Evolutionary conservation across 805 yeast species (phyloP), one percentile per base, ranked within the genome.

Genomic region (Starmerella etchellsii): DNA sequence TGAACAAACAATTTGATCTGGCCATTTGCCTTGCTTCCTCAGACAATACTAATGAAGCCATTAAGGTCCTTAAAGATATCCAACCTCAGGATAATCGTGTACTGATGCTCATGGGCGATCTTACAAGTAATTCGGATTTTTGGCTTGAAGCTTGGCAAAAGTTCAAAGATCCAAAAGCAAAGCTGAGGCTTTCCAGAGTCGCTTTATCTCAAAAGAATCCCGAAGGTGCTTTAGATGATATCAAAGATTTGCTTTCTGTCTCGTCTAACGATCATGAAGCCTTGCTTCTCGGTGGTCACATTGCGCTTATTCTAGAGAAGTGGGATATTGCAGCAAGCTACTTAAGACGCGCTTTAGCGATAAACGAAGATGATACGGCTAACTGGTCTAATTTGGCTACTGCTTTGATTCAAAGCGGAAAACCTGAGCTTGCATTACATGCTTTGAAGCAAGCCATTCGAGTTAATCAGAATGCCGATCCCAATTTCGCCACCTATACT

Each of bases 381-480:
- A 74, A 94, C 2, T 91, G 98, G 98, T 77, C 94, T 10, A 91
- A 91, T 55, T 67, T 91, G 52, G 84, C 94, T 4, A 76, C 91
- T 10, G 77, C 95, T 0, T 68, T 82, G 40, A 62, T 85, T 30
- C 71, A 71, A 47, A 55, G 71, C 39, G 77, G 71, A 39, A 81
- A 81, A 58, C 59, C 71, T 18, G 70, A 72, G 47, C 94, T 84
- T 50, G 94, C 97, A 0, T 78, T 82, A 54, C 76, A 73, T 47
- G 95, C 98, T 1, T 65, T 88, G 51, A 76, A 79, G 54, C 76
- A 76, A 48, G 95, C 97, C 0, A 69, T 82, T 16, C 65, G 78
- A 31, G 68, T 69, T 25, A 78, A 84, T 28, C 47, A 38, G 27
- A 78, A 76, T 35, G 66, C 69, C 11, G 76, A 73, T 50, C 73